Conservation (phyloP, 179 eudicot species). For the Nepenthes alata region DNA sequence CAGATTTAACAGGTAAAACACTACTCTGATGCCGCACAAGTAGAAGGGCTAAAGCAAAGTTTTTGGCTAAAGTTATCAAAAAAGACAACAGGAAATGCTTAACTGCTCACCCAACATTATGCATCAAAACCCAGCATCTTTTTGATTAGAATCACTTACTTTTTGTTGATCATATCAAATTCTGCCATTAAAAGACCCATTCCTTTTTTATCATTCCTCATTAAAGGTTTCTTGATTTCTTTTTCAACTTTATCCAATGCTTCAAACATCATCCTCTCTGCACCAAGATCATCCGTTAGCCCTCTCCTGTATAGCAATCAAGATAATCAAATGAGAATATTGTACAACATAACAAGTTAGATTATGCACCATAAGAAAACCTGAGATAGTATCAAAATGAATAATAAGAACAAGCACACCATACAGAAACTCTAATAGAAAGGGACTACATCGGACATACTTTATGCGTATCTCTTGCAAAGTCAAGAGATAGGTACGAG, state of each 20-base stretch:
- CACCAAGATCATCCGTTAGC: conserved; percentile 76
- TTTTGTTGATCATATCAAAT: conserved; percentile 72
- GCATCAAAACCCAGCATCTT: too few species aligned
- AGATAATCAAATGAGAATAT: conserved; percentile 4
- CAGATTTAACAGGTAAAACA: too few species aligned
- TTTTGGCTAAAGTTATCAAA: too few species aligned
- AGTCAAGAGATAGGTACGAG: conserved; percentile 60
- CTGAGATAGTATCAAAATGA: too few species aligned
- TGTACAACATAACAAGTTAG: neutral
- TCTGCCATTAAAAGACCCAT: conserved; percentile 63
- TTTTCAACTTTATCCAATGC: conserved; percentile 87
- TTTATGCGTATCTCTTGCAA: conserved; percentile 71
- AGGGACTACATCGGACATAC: conserved; percentile 23
- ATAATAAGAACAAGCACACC: neutral
- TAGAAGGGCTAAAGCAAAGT: too few species aligned
- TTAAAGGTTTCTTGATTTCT: conserved; percentile 66
- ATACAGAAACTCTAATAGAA: neutral
- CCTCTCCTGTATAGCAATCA: conserved; percentile 55
- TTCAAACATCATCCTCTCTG: conserved; percentile 82
- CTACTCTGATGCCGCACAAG: too few species aligned
- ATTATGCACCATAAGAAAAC: neutral
- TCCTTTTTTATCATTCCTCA: conserved; percentile 79
- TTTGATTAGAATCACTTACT: conserved; percentile 25
- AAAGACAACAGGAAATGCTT: too few species aligned
- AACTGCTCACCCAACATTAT: too few species aligned